Evolutionary conservation across 1,284 basidiomycete genomes (phyloP).

Genomic region (Moesziomyces sp.): DNA sequence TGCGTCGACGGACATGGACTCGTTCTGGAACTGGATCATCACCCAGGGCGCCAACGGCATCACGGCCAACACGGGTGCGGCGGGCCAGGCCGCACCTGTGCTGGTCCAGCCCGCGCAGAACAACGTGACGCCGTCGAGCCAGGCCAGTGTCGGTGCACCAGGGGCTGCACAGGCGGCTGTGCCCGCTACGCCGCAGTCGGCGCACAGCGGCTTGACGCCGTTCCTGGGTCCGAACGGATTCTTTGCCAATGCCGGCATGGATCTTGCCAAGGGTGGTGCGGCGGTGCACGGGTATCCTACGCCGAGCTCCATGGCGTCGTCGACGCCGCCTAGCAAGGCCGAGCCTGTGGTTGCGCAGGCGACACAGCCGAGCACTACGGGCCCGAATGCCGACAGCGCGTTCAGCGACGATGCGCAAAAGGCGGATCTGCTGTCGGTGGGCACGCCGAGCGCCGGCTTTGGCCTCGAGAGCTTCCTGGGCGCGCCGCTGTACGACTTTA

Average conservation of each 20-base stretch:
- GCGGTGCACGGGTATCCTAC: slow-evolving; percentile 24
- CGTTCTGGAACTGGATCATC: slow-evolving; percentile 62
- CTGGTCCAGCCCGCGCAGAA: slow-evolving; percentile 9
- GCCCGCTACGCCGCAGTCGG: slow-evolving; percentile 22
- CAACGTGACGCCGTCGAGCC: too few species aligned
- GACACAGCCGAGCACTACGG: too few species aligned
- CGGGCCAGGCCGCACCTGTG: slow-evolving; percentile 16
- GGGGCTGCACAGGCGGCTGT: slow-evolving; percentile 3
- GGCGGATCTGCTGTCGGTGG: slow-evolving; percentile 16
- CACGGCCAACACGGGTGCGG: slow-evolving; percentile 9
- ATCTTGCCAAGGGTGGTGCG: not conserved
- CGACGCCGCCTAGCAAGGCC: slow-evolving; percentile 6
- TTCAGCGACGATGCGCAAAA: slow-evolving; percentile 5
- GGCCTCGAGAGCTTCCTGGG: slow-evolving; percentile 39
- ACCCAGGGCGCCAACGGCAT: slow-evolving; percentile 51
- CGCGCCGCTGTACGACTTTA: slow-evolving; percentile 46
- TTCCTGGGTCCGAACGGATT: slow-evolving; percentile 40
- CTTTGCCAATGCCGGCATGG: slow-evolving; percentile 17
- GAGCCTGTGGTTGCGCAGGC: too few species aligned
- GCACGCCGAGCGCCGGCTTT: slow-evolving; percentile 53
- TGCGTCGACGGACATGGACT: slow-evolving; percentile 44
- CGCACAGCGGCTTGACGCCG: slow-evolving; percentile 32
- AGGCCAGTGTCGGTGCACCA: not conserved
- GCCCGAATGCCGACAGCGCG: too few species aligned
- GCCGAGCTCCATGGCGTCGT: slow-evolving; percentile 21